Percentiles rank a stretch among this genome's conserved stretches.
Conservation (phyloP, 2,329 filamentous ascomycete species). For the Amesomyces nigricolor region DNA sequence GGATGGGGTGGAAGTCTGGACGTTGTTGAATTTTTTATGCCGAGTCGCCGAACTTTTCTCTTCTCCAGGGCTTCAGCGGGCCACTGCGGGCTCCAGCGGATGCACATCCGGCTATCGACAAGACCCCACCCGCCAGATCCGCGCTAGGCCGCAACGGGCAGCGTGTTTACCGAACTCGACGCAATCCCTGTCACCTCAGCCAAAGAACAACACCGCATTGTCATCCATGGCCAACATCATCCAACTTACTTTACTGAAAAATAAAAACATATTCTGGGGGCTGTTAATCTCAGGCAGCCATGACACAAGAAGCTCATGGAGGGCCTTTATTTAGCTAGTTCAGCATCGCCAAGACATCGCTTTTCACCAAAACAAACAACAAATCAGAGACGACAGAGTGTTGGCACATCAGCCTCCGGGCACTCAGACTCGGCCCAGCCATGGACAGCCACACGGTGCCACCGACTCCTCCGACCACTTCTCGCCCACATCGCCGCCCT, state of each 20-base stretch:
- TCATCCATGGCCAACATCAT: no score
- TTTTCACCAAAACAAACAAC: not conserved
- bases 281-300: not conserved
- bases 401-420: not conserved
- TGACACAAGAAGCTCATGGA: conserved; percentile 8
- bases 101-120: no score
- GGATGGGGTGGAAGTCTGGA: not conserved
- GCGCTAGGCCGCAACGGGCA: no score
- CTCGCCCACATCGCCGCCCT: conserved; percentile 39
- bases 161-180: no score
- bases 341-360: conserved; percentile 9
- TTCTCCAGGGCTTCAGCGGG: no score
- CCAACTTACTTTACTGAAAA: not conserved
- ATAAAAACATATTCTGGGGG: no score
- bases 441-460: conserved; percentile 46
- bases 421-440: conserved; percentile 20
- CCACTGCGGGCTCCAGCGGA: not conserved
- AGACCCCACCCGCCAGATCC: no score
- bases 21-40: not conserved
- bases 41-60: no score
- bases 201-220: no score
- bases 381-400: no score
- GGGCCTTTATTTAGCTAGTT: not conserved
- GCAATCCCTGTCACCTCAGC: no score
- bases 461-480: conserved; percentile 43